A percentile compares a stretch with the other conserved stretches of the same genome.
phyloP scores from a whole-genome alignment of 2,329 filamentous ascomycete species.

The Diaporthe australafricana region DNA sequence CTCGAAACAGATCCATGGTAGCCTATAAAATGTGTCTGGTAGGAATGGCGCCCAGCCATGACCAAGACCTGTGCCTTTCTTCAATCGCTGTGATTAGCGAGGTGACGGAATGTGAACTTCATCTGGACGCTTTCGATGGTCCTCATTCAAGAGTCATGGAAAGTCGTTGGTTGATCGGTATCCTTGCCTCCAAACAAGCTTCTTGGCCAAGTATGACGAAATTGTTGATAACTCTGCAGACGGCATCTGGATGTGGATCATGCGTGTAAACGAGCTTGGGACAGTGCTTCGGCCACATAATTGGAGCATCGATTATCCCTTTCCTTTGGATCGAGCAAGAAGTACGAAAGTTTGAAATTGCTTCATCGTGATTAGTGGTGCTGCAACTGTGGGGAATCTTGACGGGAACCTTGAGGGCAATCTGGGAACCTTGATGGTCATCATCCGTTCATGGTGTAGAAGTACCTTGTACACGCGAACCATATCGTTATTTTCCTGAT shows the following conservation, averaged over 20 bases:
- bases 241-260: neutral
- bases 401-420: conserved; percentile 20
- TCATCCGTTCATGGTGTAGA: too few relatives aligned
- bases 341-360: neutral
- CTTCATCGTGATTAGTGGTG: neutral
- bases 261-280: neutral
- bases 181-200: too few relatives aligned
- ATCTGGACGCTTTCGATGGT: too few relatives aligned
- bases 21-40: conserved; percentile 44
- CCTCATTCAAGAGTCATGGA: too few relatives aligned
- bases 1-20: conserved; percentile 39
- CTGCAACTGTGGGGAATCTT: neutral
- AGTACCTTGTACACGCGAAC: too few relatives aligned
- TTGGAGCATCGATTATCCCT: neutral
- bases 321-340: too few relatives aligned
- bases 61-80: too few relatives aligned
- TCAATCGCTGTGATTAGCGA: too few relatives aligned
- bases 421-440: conserved; percentile 1
- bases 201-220: too few relatives aligned
- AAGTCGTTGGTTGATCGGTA: too few relatives aligned
- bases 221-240: neutral
- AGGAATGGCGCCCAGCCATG: conserved; percentile 43
- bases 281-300: neutral
- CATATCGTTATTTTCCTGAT: too few relatives aligned
- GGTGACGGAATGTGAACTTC: too few relatives aligned